Evolutionary conservation across 129 eudicot genomes (phyloP).

Genomic region (Tagetes patula): DNA sequence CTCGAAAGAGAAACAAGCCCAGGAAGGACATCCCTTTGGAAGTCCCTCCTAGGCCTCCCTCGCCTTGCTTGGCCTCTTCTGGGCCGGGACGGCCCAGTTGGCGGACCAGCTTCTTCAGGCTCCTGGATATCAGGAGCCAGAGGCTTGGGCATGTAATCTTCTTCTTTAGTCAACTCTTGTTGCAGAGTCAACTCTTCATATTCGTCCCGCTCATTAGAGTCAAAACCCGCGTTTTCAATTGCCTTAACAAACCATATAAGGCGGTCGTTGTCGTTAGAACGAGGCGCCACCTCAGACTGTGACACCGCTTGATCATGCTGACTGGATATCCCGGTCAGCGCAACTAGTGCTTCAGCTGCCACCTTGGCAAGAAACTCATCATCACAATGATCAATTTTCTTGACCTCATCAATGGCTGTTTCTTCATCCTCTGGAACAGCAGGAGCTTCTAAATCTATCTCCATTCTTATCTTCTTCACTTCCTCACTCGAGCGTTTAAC

Average conservation of each 20-base stretch:
- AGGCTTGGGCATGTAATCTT: constrained; percentile 83
- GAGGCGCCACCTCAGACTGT: constrained; percentile 36
- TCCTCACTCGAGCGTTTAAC: constrained; percentile 35
- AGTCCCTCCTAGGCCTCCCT: constrained; percentile 86
- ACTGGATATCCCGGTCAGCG: constrained; percentile 31
- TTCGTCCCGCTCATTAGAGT: constrained; percentile 45
- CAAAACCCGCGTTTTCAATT: constrained; percentile 32
- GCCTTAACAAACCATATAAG: constrained; percentile 53
- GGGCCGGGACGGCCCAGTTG: constrained; percentile 39
- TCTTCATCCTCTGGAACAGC: constrained; percentile 48
- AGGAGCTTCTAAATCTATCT: constrained; percentile 88
- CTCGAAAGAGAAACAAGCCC: constrained; percentile 75
- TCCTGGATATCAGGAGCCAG: constrained; percentile 46
- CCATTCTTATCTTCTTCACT: constrained; percentile 41
- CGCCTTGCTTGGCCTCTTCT: constrained; percentile 81
- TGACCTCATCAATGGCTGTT: constrained; percentile 32
- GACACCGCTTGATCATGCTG: constrained; percentile 26
- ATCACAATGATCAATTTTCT: constrained; percentile 26
- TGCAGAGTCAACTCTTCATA: constrained; percentile 75
- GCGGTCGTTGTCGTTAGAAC: constrained; percentile 26
- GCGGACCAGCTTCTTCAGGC: constrained; percentile 44
- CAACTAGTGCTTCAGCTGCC: constrained; percentile 72
- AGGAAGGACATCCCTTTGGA: constrained; percentile 91
- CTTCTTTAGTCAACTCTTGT: constrained; percentile 49
- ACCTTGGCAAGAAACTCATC: constrained; percentile 37